Evolutionary conservation across 495 filamentous ascomycete genomes (phyloP).

Genomic region (Delitschia confertaspora): DNA sequence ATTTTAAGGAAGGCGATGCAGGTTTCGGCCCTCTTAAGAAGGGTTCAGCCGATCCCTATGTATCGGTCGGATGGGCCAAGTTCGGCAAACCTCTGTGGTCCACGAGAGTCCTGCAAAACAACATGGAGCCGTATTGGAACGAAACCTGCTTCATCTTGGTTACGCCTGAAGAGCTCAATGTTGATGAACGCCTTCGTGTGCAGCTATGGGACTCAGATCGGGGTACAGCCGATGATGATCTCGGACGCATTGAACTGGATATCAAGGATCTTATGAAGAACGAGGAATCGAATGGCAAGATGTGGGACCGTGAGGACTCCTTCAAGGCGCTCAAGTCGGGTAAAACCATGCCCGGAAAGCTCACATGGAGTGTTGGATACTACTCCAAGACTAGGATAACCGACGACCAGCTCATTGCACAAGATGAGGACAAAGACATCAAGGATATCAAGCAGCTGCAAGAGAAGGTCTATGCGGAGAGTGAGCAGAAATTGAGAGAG

Average conservation of each 20-base stretch:
- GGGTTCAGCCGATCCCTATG: conserved; percentile 59
- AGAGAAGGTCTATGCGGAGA: conserved; percentile 42
- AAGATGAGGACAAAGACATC: conserved; percentile 46
- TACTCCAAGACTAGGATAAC: conserved; percentile 55
- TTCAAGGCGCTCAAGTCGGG: conserved; percentile 50
- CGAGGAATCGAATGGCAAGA: conserved; percentile 43
- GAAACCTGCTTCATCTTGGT: conserved; percentile 59
- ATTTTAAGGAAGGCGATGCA: conserved; percentile 59
- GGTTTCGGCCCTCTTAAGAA: conserved; percentile 44
- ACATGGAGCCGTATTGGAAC: conserved; percentile 59
- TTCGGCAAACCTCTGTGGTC: conserved; percentile 60
- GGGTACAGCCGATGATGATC: conserved; percentile 60
- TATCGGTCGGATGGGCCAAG: conserved; percentile 64
- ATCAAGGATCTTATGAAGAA: conserved; percentile 55
- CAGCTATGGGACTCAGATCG: conserved; percentile 68
- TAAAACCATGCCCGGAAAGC: conserved; percentile 60
- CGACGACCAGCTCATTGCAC: conserved; percentile 43
- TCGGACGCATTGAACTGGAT: conserved; percentile 58
- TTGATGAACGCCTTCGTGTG: conserved; percentile 55
- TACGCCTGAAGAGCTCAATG: conserved; percentile 59
- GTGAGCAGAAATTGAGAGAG: conserved; percentile 53
- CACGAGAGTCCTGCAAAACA: conserved; percentile 53
- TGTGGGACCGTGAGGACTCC: conserved; percentile 50
- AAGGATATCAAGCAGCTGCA: conserved; percentile 46
- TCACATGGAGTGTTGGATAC: conserved; percentile 63